Conservation (phyloP, 225 moss, liverwort and hornwort species). For the Sphagnum contortum region DNA sequence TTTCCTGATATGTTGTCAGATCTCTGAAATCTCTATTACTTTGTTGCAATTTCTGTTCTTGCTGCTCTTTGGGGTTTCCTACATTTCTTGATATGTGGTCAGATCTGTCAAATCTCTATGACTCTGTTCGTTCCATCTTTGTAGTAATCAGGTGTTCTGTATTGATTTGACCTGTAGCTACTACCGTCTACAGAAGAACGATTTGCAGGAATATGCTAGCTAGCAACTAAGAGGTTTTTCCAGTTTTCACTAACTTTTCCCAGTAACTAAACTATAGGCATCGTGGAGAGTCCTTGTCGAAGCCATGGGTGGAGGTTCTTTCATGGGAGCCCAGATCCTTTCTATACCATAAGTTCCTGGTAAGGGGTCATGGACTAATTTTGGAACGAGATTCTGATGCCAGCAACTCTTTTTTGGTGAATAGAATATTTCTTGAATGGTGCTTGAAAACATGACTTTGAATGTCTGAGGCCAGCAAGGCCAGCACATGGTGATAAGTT, state of each 20-base stretch:
- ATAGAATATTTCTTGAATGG: background rate
- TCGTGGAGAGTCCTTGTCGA: constrained; percentile 19
- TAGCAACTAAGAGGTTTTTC: too few species aligned
- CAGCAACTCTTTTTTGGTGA: background rate
- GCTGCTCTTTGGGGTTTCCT: too few species aligned
- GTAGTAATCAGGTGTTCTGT: background rate
- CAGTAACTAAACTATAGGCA: constrained; percentile 26
- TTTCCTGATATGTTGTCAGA: too few species aligned
- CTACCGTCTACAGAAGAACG: too few species aligned
- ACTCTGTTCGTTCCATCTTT: background rate
- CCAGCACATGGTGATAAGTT: too few species aligned
- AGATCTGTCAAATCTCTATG: too few species aligned
- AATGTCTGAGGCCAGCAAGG: too few species aligned
- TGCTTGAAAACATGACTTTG: background rate
- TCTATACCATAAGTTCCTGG: constrained; percentile 91
- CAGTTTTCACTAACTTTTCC: background rate
- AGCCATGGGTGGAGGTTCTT: constrained; percentile 71
- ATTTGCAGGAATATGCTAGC: too few species aligned
- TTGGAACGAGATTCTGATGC: background rate
- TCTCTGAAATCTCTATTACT: too few species aligned
- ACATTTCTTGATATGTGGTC: too few species aligned
- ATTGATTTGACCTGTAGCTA: background rate
- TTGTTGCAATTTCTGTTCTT: too few species aligned
- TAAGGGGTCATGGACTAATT: constrained; percentile 9
- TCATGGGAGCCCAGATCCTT: constrained; percentile 97